A percentile compares a stretch with the other conserved stretches of the same genome.
These are phyloP conservation scores for Vanrija sp. DNA, from an alignment of 1,284 basidiomycete genomes.

Conservation along the genomic window DNA sequence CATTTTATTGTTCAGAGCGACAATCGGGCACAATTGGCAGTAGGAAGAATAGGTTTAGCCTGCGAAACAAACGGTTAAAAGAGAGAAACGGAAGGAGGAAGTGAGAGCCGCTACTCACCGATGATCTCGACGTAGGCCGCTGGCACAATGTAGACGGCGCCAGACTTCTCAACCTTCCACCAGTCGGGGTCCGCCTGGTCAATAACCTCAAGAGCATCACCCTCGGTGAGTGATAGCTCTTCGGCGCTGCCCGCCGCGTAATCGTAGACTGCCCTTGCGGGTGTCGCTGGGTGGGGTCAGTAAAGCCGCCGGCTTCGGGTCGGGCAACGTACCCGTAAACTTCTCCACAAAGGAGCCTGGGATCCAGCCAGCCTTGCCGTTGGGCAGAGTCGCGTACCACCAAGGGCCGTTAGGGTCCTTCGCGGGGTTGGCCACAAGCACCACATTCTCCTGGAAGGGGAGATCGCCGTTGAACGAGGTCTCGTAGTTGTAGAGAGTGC, in stretches of 20 bases:
- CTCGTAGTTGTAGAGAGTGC: conserved; percentile 76
- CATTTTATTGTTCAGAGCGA: conserved; percentile 8
- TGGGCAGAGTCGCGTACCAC: conserved; percentile 79
- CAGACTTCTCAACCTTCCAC: conserved; percentile 87
- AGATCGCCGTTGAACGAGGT: conserved; percentile 84
- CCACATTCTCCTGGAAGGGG: conserved; percentile 74
- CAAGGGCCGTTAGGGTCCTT: conserved; percentile 67
- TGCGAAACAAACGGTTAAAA: conserved; percentile 43
- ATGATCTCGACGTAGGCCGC: conserved; percentile 79
- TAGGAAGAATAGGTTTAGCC: conserved; percentile 39
- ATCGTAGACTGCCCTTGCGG: conserved; percentile 62
- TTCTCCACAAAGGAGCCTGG: conserved; percentile 83
- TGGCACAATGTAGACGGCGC: conserved; percentile 79
- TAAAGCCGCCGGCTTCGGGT: neutral
- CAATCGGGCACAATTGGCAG: conserved; percentile 13
- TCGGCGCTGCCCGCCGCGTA: conserved; percentile 68
- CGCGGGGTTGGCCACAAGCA: conserved; percentile 77
- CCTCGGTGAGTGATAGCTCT: conserved; percentile 76
- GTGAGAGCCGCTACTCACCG: conserved; percentile 66
- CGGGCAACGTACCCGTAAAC: conserved; percentile 59
- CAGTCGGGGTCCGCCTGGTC: conserved; percentile 78
- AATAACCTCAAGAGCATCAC: conserved; percentile 69
- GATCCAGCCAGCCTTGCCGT: conserved; percentile 77
- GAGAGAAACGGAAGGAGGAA: conserved; percentile 42
- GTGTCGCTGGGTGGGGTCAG: conserved; percentile 4